Evolutionary conservation across 2,329 filamentous ascomycete genomes (phyloP).

Genomic region (Orbilia ellipsospora): DNA sequence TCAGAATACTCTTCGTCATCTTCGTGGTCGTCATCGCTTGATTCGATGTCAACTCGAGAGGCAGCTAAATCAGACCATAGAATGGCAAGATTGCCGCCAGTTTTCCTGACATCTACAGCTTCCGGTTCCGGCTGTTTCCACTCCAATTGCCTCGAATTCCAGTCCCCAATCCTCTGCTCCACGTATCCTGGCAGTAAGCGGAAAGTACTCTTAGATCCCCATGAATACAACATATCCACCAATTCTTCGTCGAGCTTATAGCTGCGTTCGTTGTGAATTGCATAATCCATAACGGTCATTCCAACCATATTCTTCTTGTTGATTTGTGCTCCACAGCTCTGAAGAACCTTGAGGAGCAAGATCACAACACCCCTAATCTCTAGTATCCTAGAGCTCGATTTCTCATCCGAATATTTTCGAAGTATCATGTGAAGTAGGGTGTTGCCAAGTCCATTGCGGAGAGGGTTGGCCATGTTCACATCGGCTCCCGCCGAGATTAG

Average conservation of each 20-base stretch:
- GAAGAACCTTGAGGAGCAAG: conserved; percentile 29
- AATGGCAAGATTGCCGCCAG: conserved; percentile 15
- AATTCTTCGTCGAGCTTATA: conserved; percentile 38
- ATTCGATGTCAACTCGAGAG: background rate
- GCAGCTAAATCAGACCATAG: conserved; percentile 23
- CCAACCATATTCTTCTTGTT: conserved; percentile 45
- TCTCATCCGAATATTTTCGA: conserved; percentile 41
- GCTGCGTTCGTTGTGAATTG: conserved; percentile 34
- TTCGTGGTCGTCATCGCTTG: background rate
- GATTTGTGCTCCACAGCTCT: conserved; percentile 42
- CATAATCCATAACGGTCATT: conserved; percentile 51
- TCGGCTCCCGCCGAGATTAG: conserved; percentile 46
- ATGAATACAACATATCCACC: conserved; percentile 42
- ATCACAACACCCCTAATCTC: conserved; percentile 29
- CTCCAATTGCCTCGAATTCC: conserved; percentile 38
- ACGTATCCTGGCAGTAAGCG: conserved; percentile 25
- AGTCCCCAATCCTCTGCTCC: conserved; percentile 40
- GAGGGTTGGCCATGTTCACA: conserved; percentile 44
- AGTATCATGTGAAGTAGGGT: conserved; percentile 37
- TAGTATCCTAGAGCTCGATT: background rate
- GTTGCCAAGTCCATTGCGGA: conserved; percentile 30
- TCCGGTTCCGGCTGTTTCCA: conserved; percentile 37
- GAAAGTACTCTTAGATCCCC: conserved; percentile 42
- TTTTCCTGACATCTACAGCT: conserved; percentile 29
- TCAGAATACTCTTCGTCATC: background rate